Evolutionary conservation across 2,329 filamentous ascomycete species (phyloP).

Genomic region (Aspergillus chevalieri): DNA sequence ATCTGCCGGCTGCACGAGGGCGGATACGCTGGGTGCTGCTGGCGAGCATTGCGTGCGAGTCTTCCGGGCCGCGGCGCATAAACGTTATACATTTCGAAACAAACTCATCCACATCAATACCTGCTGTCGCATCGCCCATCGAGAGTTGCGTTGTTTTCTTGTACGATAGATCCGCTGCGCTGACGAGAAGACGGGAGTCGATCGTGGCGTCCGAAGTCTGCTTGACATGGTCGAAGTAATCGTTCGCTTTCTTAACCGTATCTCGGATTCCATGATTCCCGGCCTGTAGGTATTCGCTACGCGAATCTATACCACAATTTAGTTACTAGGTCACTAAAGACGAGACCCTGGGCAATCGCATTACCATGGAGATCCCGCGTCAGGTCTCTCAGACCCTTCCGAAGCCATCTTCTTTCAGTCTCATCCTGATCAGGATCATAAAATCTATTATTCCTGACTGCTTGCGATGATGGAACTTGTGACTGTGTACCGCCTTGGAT

Average conservation of each 20-base stretch:
- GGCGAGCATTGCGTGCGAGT: constrained; percentile 44
- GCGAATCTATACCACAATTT: constrained; percentile 51
- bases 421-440: constrained; percentile 82
- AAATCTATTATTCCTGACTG: constrained; percentile 40
- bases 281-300: constrained; percentile 62
- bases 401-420: constrained; percentile 64
- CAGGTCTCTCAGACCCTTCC: constrained; percentile 65
- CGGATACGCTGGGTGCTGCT: constrained; percentile 34
- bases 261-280: constrained; percentile 60
- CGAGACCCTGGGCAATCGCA: background rate
- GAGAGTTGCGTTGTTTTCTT: constrained; percentile 71
- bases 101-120: constrained; percentile 85
- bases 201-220: constrained; percentile 88
- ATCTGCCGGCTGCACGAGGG: constrained; percentile 29
- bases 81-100: constrained; percentile 83
- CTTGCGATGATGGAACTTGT: constrained; percentile 22
- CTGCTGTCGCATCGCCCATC: constrained; percentile 64
- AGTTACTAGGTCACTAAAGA: background rate
- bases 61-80: constrained; percentile 65
- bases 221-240: constrained; percentile 62
- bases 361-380: constrained; percentile 54
- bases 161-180: constrained; percentile 70
- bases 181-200: constrained; percentile 80
- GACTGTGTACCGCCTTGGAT: constrained; percentile 17
- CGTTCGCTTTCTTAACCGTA: constrained; percentile 61